Percentiles rank a stretch among this genome's conserved stretches.
phyloP scores from a whole-genome alignment of 805 yeast species.

The Ogataea kodamae region DNA sequence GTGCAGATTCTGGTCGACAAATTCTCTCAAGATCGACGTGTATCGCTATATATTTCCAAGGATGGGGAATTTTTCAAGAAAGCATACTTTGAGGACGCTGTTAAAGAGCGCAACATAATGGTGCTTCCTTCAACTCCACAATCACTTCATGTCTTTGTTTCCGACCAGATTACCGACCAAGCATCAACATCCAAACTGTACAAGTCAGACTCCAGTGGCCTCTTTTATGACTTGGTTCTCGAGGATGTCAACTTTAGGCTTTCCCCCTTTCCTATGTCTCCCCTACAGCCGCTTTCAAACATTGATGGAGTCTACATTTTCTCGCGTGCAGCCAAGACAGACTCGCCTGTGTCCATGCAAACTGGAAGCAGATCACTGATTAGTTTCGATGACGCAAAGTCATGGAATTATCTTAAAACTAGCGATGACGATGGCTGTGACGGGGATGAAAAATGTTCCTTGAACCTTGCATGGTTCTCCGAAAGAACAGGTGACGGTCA shows the following conservation, averaged over 20 bases:
- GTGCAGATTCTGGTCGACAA: conserved; percentile 41
- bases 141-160: conserved; percentile 41
- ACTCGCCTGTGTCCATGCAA: conserved; percentile 22
- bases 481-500: conserved; percentile 41
- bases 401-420: conserved; percentile 48
- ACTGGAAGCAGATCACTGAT: conserved; percentile 40
- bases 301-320: conserved; percentile 64
- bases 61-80: conserved; percentile 40
- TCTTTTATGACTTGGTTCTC: conserved; percentile 44
- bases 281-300: conserved; percentile 42
- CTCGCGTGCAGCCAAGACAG: conserved; percentile 24
- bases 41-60: conserved; percentile 43
- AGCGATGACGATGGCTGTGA: conserved; percentile 43
- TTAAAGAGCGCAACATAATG: conserved; percentile 35
- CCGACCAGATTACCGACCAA: conserved; percentile 17
- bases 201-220: conserved; percentile 58
- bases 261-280: conserved; percentile 40
- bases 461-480: conserved; percentile 36
- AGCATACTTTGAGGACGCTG: conserved; percentile 39
- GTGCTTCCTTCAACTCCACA: conserved; percentile 40
- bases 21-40: conserved; percentile 36
- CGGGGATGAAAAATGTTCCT: conserved; percentile 46
- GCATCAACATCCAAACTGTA: conserved; percentile 36
- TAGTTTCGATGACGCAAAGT: conserved; percentile 50
- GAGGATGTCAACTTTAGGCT: conserved; percentile 29